Base-by-base conservation (phyloP, 2,329 filamentous ascomycete genomes). In the Tolypocladium cylindrosporum region DNA sequence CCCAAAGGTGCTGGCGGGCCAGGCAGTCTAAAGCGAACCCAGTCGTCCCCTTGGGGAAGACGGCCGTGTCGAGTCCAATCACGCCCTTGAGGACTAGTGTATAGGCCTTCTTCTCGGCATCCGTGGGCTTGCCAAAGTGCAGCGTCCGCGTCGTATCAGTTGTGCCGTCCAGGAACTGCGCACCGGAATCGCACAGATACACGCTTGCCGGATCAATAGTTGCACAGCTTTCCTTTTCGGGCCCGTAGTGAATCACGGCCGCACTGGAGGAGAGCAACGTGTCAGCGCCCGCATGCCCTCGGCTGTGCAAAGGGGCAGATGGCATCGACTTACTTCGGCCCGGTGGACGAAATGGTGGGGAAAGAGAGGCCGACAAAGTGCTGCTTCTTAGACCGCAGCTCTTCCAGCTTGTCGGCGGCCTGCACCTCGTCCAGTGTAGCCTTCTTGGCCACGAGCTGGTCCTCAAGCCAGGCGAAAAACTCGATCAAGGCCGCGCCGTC, bases 381-480 rank as follows among this genome's bases (percentile, higher is more conserved):
- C 59, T 91, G 74, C 57, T 86, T 79, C 66, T 81, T 81, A 48
- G 82, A 80, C 58, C 91, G 84, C 54, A 91, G 77, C 60, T 84
- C 80, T 71, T 96, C 91, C 2, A 99, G 80, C 74, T 96, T 95
- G 70, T 97, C 90, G 19, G 92, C 91, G n/a, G 84, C 94, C 63
- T 90, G 81, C 2, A 97, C 91, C 71, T 99, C 94, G 67, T 97
- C 91, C 9, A 99, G 74, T 4, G 77, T 81, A 1, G 81, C 81
- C 61, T 88, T 88, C 71, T 93, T 87, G 63, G 80, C 83, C 59
- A 90, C 70, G 31, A 99, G 78, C 68, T 97, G 88, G 66, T 97
- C 84, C 72, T 99, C 94, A 4, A 99, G 81, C 94, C 94, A 99
- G 14, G 94, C 91, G 71, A 99, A 97, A 71, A 91, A 99, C 69